Conservation (phyloP, 352 stramenopile genomes). For the Phytophthora ramorum region DNA sequence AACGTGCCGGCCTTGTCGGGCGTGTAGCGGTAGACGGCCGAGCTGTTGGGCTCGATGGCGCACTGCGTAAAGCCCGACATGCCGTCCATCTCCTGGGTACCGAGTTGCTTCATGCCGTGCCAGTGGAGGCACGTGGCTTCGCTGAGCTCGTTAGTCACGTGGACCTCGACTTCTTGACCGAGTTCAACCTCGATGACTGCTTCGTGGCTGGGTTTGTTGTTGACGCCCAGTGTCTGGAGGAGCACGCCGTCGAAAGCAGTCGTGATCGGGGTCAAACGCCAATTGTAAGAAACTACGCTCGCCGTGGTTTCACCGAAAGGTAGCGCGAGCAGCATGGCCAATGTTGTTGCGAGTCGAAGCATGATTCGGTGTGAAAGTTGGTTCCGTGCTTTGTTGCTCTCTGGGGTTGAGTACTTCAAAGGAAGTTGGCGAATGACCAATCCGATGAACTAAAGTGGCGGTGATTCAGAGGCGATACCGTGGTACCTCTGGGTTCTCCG, state of each 20-base stretch:
- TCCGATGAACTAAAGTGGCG: neutral
- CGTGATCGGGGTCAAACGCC: constrained; percentile 18
- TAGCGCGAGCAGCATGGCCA: neutral
- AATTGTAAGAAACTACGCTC: constrained; percentile 19
- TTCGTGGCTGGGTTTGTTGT: constrained; percentile 20
- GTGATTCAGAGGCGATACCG: neutral
- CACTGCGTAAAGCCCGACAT: constrained; percentile 44
- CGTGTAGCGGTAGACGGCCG: constrained; percentile 38
- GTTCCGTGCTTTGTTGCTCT: neutral
- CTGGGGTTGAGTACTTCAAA: neutral
- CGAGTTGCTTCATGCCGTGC: constrained; percentile 41
- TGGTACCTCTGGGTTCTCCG: too few relatives aligned
- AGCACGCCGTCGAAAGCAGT: constrained; percentile 31
- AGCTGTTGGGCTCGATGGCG: constrained; percentile 30
- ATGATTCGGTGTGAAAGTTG: neutral
- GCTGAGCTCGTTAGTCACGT: constrained; percentile 33
- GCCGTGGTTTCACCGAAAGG: neutral
- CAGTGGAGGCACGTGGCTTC: constrained; percentile 36
- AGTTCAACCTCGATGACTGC: constrained; percentile 28
- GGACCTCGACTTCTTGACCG: constrained; percentile 35
- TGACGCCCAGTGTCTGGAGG: constrained; percentile 22
- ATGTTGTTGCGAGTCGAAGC: neutral
- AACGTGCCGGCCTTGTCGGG: constrained; percentile 42
- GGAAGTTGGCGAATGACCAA: neutral
- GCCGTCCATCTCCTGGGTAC: constrained; percentile 42